phyloP scores from a whole-genome alignment of 2,329 filamentous ascomycete genomes.

The Bipolaris victoriae region DNA sequence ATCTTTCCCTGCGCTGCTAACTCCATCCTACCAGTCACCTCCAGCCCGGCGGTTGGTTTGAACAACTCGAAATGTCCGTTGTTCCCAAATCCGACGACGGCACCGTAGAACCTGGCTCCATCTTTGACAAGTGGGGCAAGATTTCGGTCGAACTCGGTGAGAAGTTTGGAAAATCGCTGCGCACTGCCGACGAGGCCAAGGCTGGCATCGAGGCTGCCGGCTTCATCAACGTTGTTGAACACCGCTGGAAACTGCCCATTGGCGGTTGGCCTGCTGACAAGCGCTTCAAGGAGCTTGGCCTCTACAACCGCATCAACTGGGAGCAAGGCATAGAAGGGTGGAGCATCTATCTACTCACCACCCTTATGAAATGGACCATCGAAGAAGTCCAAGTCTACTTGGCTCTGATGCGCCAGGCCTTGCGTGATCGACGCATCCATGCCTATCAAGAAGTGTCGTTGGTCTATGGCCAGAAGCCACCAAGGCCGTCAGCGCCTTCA shows the following conservation, averaged over 20 bases:
- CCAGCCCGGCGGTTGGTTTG: conserved; percentile 40
- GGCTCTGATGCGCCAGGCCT: conserved; percentile 32
- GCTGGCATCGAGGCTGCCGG: conserved; percentile 58
- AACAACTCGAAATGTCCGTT: conserved; percentile 37
- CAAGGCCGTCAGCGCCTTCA: background rate
- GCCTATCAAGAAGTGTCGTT: conserved; percentile 35
- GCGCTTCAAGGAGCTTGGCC: conserved; percentile 61
- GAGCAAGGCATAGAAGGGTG: conserved; percentile 39
- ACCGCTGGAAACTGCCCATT: conserved; percentile 47
- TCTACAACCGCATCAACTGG: conserved; percentile 36
- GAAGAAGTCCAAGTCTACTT: conserved; percentile 54
- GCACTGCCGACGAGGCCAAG: conserved; percentile 48
- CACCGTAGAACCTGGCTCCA: conserved; percentile 22
- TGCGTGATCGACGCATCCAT: conserved; percentile 37
- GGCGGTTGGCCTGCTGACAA: conserved; percentile 33
- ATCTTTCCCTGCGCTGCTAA: background rate
- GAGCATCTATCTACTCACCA: conserved; percentile 31
- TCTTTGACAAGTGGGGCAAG: conserved; percentile 35
- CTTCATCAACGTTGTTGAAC: conserved; percentile 59
- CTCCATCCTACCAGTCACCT: conserved; percentile 21
- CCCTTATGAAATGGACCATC: conserved; percentile 47
- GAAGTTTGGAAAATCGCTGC: conserved; percentile 44
- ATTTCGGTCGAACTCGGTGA: conserved; percentile 37
- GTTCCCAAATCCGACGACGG: conserved; percentile 38
- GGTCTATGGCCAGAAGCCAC: conserved; percentile 29